Evolutionary conservation across 345 rosid species (phyloP), one percentile per base, ranked within the genome.

Genomic region (Salix dunnii): DNA sequence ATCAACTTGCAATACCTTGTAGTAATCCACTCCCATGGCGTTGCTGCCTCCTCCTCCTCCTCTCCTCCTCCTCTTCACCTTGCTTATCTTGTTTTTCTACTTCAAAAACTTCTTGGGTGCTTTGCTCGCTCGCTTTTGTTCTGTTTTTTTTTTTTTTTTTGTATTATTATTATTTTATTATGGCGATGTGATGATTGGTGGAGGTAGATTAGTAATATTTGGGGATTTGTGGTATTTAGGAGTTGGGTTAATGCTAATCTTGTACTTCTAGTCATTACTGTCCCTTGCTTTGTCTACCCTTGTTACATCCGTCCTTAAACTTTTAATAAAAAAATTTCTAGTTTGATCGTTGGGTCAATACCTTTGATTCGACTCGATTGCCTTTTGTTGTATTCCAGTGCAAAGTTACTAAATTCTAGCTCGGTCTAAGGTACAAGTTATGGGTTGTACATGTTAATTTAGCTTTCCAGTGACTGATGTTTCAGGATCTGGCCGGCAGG

Each of bases 11-110:
- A 74, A 27, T 25, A 74, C 18, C 13, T 49, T 35, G 25, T 67
- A 67, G 64, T 67, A 53, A 67, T 49, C 72, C 21, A 23, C 71
- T 16, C 71, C 71, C 49, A 67, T 68, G 10, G 27, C 25, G 33
- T 18, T 31, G n/a, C 33, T 17, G 2, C 28, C 30, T 16, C 4
- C 17, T 55, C 43, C 30, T 21, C 43, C 17, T 43, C 13, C 12
- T 27, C 30, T 66, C 48, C 35, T 43, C 4, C 42, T 72, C 66
- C 11, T 53, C 64, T 53, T 53, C 23, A 60, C 64, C 23, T 60
- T 60, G 53, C 53, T 16, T 49, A 4, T 49, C 53, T 49, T 49
- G 53, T 14, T 49, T 49, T 49, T 13, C 49, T 43, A 13, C 49
- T 43, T 43, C 49, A 13, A 13, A 43, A 43, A 43, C 13, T 2